Evolutionary conservation across 2,329 filamentous ascomycete genomes (phyloP), one percentile per base, ranked within the genome.

Genomic region (Epichloe sp.): DNA sequence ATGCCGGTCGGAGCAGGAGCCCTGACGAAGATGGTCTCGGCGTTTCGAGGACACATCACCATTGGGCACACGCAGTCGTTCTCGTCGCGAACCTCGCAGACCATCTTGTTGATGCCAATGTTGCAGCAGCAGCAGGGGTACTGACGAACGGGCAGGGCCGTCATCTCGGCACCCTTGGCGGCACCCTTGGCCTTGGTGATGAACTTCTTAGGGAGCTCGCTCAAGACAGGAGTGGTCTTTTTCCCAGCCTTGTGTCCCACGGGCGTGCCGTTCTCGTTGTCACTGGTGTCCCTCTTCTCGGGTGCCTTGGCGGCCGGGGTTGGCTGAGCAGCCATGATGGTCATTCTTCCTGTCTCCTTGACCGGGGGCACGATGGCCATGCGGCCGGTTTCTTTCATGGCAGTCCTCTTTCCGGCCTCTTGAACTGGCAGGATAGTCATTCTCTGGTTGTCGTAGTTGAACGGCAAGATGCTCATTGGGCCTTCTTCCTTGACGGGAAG

Each of bases 111-210:
- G 15, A 53, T 52, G 5, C 45, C 49, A 7, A 51, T 7, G 46
- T 59, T 51, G 47, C 60, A 62, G 52, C 58, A 62, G 47, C 59
- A 61, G 51, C 59, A 62, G 21, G 47, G 26, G n/a, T 15, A 43
- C 26, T 7, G 23, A 8, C 31, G 26, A 10, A 15, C 19, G 6
- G 45, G 26, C 40, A 42, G 21, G 7, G 26, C 19, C 17, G 42
- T 36, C 7, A 36, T 44, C 26, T 44, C 38, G 12, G 50, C 23
- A 4, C 3, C 17, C 36, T 26, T 26, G 23, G 23, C 23, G 36
- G n/a, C 36, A 38, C 10, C 23, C 47, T 35, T 42, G 37, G 26
- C 38, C 47, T 42, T 41, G 47, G 50, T 38, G 11, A 45, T 14
- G 46, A 52, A 36, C 15, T 41, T 40, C 19, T 21, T 31, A n/a